These are phyloP conservation scores for Myriosclerotinia curreyana DNA, from an alignment of 2,329 filamentous ascomycete species.

Conservation along the genomic window DNA sequence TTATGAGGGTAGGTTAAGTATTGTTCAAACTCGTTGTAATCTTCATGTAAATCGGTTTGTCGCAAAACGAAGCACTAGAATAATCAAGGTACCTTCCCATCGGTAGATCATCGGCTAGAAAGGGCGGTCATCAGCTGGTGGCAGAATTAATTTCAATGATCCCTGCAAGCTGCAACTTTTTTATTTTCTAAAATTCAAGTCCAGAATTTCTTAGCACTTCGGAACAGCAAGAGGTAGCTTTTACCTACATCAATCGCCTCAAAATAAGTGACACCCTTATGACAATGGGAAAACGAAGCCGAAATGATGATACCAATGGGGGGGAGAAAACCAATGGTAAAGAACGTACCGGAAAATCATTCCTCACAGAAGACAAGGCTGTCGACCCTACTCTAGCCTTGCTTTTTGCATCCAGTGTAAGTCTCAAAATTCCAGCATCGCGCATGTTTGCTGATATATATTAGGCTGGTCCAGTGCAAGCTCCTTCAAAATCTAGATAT, in stretches of 20 bases:
- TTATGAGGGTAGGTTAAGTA: conserved; percentile 27
- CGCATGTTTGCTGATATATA: conserved; percentile 7
- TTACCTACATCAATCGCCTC: conserved; percentile 5
- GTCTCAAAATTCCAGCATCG: conserved; percentile 38
- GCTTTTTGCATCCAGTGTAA: conserved; percentile 70
- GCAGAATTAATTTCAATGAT: background rate
- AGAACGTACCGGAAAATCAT: conserved; percentile 33
- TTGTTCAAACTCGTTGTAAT: conserved; percentile 9
- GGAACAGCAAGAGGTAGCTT: background rate
- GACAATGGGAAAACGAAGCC: conserved; percentile 38
- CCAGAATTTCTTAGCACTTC: background rate
- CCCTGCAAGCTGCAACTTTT: conserved; percentile 11
- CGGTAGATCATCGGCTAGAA: conserved; percentile 1
- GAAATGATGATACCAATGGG: conserved; percentile 29
- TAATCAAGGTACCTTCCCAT: background rate
- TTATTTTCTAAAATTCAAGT: background rate
- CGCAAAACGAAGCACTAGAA: conserved; percentile 12
- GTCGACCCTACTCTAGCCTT: conserved; percentile 68
- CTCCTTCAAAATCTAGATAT: conserved; percentile 38
- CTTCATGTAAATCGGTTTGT: background rate
- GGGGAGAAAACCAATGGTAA: conserved; percentile 24
- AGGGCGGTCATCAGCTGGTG: conserved; percentile 5
- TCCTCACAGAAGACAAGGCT: conserved; percentile 45
- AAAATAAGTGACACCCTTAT: conserved; percentile 3
- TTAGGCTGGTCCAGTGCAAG: conserved; percentile 41